A percentile compares a stretch with the other conserved stretches of the same genome.
These are phyloP conservation scores for Circinella umbellata DNA, from an alignment of 371 early-diverging fungal species.

Conservation along the genomic window DNA sequence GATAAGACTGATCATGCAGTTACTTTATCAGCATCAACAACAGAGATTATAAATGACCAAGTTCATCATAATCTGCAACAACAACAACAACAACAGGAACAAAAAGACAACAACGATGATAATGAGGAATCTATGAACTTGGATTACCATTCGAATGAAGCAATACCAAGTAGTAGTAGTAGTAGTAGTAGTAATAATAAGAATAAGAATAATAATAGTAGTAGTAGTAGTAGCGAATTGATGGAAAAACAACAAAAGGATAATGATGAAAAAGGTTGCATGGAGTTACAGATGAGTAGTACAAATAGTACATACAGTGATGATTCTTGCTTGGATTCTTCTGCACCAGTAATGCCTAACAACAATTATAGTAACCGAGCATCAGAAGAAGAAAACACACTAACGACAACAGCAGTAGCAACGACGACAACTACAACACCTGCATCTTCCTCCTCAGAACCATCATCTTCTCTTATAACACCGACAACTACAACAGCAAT, in stretches of 20 bases:
- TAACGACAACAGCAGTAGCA: neutral
- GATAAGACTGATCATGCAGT: neutral
- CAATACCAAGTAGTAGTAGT: too few relatives aligned
- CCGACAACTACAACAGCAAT: neutral
- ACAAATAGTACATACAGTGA: neutral
- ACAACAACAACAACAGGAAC: neutral
- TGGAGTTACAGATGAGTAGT: neutral
- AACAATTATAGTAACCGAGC: neutral
- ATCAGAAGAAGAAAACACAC: neutral
- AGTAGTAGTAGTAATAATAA: too few relatives aligned
- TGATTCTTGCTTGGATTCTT: neutral
- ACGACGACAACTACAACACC: neutral
- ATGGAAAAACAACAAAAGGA: neutral
- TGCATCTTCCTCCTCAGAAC: slow-evolving; percentile 2
- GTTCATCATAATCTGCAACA: neutral
- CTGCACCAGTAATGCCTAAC: neutral
- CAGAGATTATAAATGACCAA: slow-evolving; percentile 1
- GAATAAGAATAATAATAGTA: too few relatives aligned
- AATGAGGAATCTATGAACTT: neutral
- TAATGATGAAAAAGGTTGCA: neutral
- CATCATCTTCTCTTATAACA: neutral
- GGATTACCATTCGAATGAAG: too few relatives aligned
- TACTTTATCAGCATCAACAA: neutral
- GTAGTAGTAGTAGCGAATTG: neutral
- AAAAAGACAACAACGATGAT: neutral